Base-by-base conservation (phyloP, 345 rosid species). In the Populus ilicifolia region DNA sequence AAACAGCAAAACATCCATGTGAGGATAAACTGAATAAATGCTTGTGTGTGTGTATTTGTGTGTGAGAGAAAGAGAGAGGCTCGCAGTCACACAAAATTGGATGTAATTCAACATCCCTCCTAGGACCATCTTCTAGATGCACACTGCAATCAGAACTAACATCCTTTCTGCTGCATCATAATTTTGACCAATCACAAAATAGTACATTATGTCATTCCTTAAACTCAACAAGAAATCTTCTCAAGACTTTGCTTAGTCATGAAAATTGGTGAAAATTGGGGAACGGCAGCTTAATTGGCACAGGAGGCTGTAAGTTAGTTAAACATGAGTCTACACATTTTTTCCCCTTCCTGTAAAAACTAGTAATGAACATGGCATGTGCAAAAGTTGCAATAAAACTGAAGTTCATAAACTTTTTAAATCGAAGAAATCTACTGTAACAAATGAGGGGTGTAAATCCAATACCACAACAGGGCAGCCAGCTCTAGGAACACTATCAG, bases 401-500 rank as follows among this genome's bases (percentile, higher is more conserved):
- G 23, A 50, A 30, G 43, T 8, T 29, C 25, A 41, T 36, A 54
- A 36, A 66, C n/a, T 36, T 30, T 25, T 29, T 70, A 54, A 77
- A 67, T 4, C 4, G 7, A 64, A 59, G 52, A 80, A 69, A 72
- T 9, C 52, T 43, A 33, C 16, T 29, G 52, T 23, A 29, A 17
- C 41, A 66, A 18, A 21, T 27, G 14, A 35, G 54, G 23, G 68
- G 23, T 65, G 72, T 76, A 61, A 79, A 73, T 39, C 67, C 23
- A 54, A 73, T 92, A 95, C 99, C 98, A 93, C 85, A 25, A 93
- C 86, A 74, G 99, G 99, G 81, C 99, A 95, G 72, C 99, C 99
- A 85, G 99, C 99, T 86, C 88, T 91, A 13, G 99, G 99, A 79
- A 91, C 80, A 75, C 92, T 92, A 78, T 92, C 99, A 4, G 96